Evolutionary conservation across 169 alveolate species (phyloP).

Genomic region (Eimeria tenella): DNA sequence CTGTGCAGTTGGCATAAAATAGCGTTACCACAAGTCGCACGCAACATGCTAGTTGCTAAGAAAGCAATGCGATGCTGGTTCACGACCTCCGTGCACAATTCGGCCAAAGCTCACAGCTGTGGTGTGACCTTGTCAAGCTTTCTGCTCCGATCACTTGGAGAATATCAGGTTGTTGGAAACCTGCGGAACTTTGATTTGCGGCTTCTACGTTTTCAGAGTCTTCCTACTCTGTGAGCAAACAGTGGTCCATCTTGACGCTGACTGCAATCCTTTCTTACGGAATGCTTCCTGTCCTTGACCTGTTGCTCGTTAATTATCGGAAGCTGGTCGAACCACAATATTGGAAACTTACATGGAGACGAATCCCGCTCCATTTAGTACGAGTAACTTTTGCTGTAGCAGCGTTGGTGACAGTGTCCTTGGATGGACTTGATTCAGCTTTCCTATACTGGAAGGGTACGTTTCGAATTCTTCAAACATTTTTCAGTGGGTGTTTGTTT

Average conservation of each 20-base stretch:
- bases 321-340: slow-evolving; percentile 35
- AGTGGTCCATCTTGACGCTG: slow-evolving; percentile 53
- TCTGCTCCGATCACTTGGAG: too few species aligned
- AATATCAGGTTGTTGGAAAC: too few species aligned
- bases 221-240: slow-evolving; percentile 28
- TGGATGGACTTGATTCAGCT: slow-evolving; percentile 52
- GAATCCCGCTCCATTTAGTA: slow-evolving; percentile 9
- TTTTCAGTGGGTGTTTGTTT: too few species aligned
- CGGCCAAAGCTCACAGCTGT: too few species aligned
- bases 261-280: slow-evolving; percentile 45
- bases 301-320: slow-evolving; percentile 67
- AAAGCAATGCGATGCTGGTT: too few species aligned
- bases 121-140: too few species aligned
- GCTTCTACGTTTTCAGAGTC: slow-evolving; percentile 28
- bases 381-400: slow-evolving; percentile 33
- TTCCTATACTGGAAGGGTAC: slow-evolving; percentile 73
- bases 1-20: too few species aligned
- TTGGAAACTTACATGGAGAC: slow-evolving; percentile 59
- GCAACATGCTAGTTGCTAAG: too few species aligned
- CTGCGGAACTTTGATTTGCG: neutral
- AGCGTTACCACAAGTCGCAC: too few species aligned
- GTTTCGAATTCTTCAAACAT: neutral
- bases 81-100: too few species aligned
- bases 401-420: slow-evolving; percentile 15
- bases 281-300: slow-evolving; percentile 69